Percentiles rank a stretch among this genome's conserved stretches.
phyloP scores from a whole-genome alignment of 208 protist genomes.

The Leishmania turanica region DNA sequence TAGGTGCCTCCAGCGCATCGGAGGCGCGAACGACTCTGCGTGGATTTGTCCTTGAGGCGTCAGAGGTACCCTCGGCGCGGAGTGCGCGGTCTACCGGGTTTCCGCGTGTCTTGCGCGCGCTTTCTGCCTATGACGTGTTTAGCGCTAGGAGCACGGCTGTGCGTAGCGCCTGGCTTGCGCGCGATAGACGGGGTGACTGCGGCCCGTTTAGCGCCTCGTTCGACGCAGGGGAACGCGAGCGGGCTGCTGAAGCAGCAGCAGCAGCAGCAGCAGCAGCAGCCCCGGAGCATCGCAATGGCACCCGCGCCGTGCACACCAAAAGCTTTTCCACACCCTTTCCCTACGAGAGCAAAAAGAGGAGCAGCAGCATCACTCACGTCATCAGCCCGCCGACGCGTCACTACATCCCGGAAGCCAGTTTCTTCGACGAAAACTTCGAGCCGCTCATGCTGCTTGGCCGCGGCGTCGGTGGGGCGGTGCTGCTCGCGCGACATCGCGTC shows the following conservation, averaged over 20 bases:
- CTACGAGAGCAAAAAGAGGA: neutral
- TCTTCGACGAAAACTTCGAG: constrained; percentile 91
- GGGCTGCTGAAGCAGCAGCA: neutral
- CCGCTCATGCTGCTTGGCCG: constrained; percentile 66
- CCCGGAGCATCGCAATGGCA: too few relatives aligned
- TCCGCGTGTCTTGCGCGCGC: constrained; percentile 16
- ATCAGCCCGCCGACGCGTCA: constrained; percentile 13
- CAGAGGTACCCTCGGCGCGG: neutral
- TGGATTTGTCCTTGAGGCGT: constrained; percentile 15
- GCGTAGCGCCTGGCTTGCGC: neutral
- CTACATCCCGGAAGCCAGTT: constrained; percentile 39
- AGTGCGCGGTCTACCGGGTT: neutral
- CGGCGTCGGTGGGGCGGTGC: constrained; percentile 70
- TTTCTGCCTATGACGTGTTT: constrained; percentile 16
- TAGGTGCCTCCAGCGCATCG: too few relatives aligned
- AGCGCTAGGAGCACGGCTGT: neutral
- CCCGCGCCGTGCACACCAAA: neutral
- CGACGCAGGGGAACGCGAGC: neutral
- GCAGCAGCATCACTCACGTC: constrained; percentile 25
- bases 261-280: too few relatives aligned
- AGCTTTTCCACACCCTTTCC: constrained; percentile 12
- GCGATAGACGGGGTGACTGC: neutral
- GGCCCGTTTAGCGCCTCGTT: neutral
- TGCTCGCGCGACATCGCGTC: constrained; percentile 80
- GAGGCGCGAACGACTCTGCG: neutral